These are phyloP conservation scores for Neurospora tetrasperma DNA, from an alignment of 495 filamentous ascomycete genomes.

Conservation along the genomic window DNA sequence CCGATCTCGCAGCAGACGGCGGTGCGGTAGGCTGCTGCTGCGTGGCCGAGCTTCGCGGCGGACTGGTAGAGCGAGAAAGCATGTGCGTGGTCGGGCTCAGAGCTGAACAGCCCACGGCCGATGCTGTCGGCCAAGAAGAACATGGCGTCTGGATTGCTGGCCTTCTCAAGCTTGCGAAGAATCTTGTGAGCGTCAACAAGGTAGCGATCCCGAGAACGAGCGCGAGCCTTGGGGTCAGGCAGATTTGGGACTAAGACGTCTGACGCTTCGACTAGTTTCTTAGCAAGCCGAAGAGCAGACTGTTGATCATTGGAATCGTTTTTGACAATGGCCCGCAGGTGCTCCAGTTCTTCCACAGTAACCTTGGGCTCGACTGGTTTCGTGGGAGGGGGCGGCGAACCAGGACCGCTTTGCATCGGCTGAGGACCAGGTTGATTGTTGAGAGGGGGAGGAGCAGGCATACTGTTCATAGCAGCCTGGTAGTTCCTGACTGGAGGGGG, in stretches of 20 bases:
- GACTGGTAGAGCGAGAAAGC: slow-evolving; percentile 90
- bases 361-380: slow-evolving; percentile 45
- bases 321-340: slow-evolving; percentile 54
- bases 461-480: slow-evolving; percentile 28
- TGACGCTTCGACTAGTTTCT: slow-evolving; percentile 79
- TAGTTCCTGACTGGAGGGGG: slow-evolving; percentile 71
- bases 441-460: neutral
- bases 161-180: slow-evolving; percentile 69
- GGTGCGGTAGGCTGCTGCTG: slow-evolving; percentile 80
- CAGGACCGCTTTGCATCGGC: slow-evolving; percentile 17
- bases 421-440: neutral
- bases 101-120: slow-evolving; percentile 53
- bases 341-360: slow-evolving; percentile 67
- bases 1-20: slow-evolving; percentile 97
- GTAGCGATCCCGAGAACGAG: slow-evolving; percentile 74
- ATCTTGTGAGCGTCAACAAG: slow-evolving; percentile 79
- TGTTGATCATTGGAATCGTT: slow-evolving; percentile 60
- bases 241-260: slow-evolving; percentile 60
- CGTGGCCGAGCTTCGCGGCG: slow-evolving; percentile 80
- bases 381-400: slow-evolving; percentile 14
- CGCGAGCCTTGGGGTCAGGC: slow-evolving; percentile 63
- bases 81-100: slow-evolving; percentile 66
- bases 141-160: slow-evolving; percentile 66
- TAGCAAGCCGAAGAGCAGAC: slow-evolving; percentile 62
- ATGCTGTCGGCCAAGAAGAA: slow-evolving; percentile 90